A percentile compares a stretch with the other conserved stretches of the same genome.
Evolutionary conservation across 2,329 filamentous ascomycete genomes (phyloP).

Genomic region (Exophiala sp.): DNA sequence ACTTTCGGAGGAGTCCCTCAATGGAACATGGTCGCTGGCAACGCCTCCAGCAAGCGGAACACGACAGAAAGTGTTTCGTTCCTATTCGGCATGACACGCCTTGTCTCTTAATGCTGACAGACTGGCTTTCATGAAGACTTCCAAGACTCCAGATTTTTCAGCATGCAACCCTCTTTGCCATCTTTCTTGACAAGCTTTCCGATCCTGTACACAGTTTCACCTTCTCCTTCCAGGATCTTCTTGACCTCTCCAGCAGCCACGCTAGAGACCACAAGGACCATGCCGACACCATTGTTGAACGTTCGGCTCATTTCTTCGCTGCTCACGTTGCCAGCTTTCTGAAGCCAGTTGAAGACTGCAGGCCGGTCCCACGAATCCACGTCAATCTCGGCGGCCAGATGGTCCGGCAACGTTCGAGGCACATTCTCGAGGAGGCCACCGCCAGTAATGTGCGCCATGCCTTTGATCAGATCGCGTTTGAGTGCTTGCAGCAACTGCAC

Average conservation of each 20-base stretch:
- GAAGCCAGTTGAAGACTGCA: constrained; percentile 82
- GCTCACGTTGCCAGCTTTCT: constrained; percentile 60
- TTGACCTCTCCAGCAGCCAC: constrained; percentile 61
- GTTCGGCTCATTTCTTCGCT: constrained; percentile 80
- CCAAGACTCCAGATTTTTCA: constrained; percentile 58
- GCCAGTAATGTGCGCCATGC: constrained; percentile 94
- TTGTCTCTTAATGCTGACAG: background rate
- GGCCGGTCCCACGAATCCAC: constrained; percentile 72
- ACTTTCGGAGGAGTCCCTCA: no score
- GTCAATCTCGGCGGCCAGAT: constrained; percentile 77
- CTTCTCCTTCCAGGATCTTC: constrained; percentile 59
- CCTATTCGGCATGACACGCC: no score
- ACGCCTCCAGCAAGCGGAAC: no score
- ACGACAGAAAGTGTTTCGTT: no score
- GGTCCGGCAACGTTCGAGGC: constrained; percentile 80
- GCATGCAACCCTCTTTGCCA: constrained; percentile 55
- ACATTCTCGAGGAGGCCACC: constrained; percentile 92
- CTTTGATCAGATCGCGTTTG: constrained; percentile 68
- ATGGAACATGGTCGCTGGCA: no score
- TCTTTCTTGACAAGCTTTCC: constrained; percentile 64
- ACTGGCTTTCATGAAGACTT: constrained; percentile 1
- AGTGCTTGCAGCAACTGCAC: constrained; percentile 68
- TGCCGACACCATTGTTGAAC: constrained; percentile 93
- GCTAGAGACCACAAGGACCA: constrained; percentile 78
- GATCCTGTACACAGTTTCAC: constrained; percentile 74